phyloP scores from a whole-genome alignment of 2,329 filamentous ascomycete species.

The Talaromyces sp. region DNA sequence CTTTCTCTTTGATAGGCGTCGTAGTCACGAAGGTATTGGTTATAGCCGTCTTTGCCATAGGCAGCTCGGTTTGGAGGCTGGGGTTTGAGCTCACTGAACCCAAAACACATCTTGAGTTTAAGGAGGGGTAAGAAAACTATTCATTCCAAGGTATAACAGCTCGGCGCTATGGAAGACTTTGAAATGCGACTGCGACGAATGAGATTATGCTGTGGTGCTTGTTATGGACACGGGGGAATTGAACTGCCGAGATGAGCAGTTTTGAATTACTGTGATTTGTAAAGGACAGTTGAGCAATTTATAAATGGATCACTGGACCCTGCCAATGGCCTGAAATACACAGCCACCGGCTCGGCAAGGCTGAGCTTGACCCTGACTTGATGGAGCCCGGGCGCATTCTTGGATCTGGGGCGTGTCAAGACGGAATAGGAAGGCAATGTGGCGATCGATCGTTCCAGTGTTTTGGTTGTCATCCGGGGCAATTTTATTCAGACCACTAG shows the following conservation, averaged over 20 bases:
- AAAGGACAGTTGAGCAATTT: background rate
- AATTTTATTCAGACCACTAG: background rate
- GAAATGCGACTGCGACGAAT: too few relatives aligned
- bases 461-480: background rate
- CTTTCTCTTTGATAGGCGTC: background rate
- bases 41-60: conserved; percentile 2
- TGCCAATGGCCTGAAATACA: background rate
- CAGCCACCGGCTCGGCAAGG: conserved; percentile 1
- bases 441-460: background rate
- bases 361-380: background rate
- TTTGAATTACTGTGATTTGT: too few relatives aligned
- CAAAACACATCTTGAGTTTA: conserved; percentile 12
- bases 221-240: background rate
- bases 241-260: too few relatives aligned
- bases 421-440: too few relatives aligned
- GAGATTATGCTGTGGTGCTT: too few relatives aligned
- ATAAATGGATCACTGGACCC: background rate
- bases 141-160: too few relatives aligned
- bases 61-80: background rate
- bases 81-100: background rate
- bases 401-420: background rate
- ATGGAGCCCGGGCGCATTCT: background rate
- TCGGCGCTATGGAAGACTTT: too few relatives aligned
- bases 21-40: background rate
- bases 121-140: too few relatives aligned